Conservation (phyloP, 73 alveolate genomes). For the Stentor roeselii region DNA sequence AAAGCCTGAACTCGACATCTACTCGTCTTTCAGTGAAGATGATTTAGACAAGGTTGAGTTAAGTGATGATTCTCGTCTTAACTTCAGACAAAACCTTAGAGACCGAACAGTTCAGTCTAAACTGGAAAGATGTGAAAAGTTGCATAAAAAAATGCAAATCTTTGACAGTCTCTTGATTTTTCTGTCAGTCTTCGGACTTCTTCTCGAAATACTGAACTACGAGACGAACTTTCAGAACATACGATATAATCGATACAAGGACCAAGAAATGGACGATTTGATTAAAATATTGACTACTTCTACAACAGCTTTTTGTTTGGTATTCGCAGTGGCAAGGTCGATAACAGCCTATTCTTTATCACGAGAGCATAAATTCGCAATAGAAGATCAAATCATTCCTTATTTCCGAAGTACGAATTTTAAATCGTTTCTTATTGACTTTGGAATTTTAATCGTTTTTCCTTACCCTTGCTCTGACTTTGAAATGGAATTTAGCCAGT, state of each 20-base stretch:
- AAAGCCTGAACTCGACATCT: too few relatives aligned
- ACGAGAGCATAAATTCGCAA: neutral
- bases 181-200: neutral
- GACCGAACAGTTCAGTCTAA: neutral
- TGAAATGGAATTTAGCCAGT: neutral
- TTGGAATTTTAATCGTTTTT: neutral
- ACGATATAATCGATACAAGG: neutral
- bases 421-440: neutral
- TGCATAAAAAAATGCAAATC: neutral
- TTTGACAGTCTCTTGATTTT: neutral
- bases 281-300: neutral
- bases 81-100: neutral
- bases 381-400: neutral
- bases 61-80: too few relatives aligned
- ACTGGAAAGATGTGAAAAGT: neutral
- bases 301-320: neutral
- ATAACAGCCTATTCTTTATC: neutral
- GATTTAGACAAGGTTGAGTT: too few relatives aligned
- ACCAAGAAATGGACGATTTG: neutral
- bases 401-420: neutral
- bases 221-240: neutral
- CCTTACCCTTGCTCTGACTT: slow-evolving; percentile 1
- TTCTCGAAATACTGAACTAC: neutral
- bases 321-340: neutral
- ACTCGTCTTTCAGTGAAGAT: too few relatives aligned